A percentile compares a stretch with the other conserved stretches of the same genome.
Evolutionary conservation across 139 green algal species (phyloP).

Genomic region (Nannochloris sp.): DNA sequence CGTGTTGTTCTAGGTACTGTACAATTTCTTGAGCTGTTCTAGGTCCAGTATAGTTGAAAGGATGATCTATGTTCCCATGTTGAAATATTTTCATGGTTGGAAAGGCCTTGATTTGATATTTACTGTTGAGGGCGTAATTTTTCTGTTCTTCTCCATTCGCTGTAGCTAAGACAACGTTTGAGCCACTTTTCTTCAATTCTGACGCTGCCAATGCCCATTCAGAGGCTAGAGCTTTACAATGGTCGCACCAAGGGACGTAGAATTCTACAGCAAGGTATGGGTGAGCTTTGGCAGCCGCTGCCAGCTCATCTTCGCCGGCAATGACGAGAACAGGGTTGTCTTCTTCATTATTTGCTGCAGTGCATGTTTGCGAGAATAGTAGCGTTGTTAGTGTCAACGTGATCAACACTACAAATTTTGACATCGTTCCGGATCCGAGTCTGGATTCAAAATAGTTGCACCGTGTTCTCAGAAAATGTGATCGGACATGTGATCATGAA

Average conservation of each 20-base stretch:
- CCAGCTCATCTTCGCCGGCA: not conserved
- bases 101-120: conserved; percentile 41
- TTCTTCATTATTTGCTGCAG: not conserved
- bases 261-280: conserved; percentile 15
- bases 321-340: conserved; percentile 1
- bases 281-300: not conserved
- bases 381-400: no score
- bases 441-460: no score
- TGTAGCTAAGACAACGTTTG: not conserved
- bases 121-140: conserved; percentile 30
- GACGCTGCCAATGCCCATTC: conserved; percentile 35
- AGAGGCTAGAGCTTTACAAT: conserved; percentile 29
- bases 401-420: no score
- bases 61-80: conserved; percentile 7
- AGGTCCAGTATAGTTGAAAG: conserved; percentile 38
- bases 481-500: no score
- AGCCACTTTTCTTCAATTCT: conserved; percentile 6
- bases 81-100: conserved; percentile 53
- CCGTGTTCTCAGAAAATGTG: no score
- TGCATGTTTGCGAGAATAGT: no score
- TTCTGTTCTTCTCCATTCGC: conserved; percentile 33
- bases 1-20: conserved; percentile 30
- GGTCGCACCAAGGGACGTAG: conserved; percentile 13
- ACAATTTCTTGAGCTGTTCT: conserved; percentile 44
- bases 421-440: no score